A percentile compares a stretch with the other conserved stretches of the same genome.
Conservation (phyloP, 1,284 basidiomycete genomes). For the Anthracocystis panici-leucophaei region DNA sequence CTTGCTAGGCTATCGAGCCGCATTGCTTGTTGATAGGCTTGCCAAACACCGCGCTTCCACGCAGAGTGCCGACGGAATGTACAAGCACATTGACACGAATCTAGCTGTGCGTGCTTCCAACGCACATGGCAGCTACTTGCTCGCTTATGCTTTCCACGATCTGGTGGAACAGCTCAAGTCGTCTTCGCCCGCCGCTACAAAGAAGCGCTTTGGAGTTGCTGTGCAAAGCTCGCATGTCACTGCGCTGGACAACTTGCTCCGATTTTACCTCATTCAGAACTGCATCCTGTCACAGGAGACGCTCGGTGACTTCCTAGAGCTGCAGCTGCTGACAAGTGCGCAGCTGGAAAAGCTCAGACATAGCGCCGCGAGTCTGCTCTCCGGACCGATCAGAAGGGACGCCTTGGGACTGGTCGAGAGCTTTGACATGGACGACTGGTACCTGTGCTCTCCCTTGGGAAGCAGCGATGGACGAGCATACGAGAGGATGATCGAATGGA, state of each 20-base stretch:
- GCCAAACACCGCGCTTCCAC: constrained; percentile 33
- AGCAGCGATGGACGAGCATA: constrained; percentile 56
- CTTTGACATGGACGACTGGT: constrained; percentile 63
- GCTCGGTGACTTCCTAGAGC: constrained; percentile 38
- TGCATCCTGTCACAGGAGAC: constrained; percentile 40
- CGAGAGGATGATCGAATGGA: constrained; percentile 61
- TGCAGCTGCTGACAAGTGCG: constrained; percentile 13
- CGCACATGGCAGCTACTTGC: constrained; percentile 49
- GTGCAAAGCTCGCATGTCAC: constrained; percentile 11
- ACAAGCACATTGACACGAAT: constrained; percentile 48
- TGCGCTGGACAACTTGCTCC: constrained; percentile 32
- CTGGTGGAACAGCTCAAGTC: constrained; percentile 28
- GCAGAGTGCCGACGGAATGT: constrained; percentile 13
- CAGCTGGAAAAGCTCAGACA: constrained; percentile 32
- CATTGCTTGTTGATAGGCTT: constrained; percentile 44
- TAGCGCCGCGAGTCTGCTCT: constrained; percentile 24
- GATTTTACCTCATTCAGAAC: constrained; percentile 52
- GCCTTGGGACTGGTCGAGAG: constrained; percentile 54
- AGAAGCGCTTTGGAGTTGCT: constrained; percentile 20
- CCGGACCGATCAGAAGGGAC: constrained; percentile 40
- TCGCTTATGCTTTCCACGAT: constrained; percentile 40
- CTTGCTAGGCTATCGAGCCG: constrained; percentile 42
- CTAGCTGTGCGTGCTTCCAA: constrained; percentile 50
- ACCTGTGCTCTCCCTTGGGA: constrained; percentile 56
- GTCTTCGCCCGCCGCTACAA: neutral